Evolutionary conservation across 805 yeast species (phyloP).

Genomic region (Monosporozyma yasuniensis): DNA sequence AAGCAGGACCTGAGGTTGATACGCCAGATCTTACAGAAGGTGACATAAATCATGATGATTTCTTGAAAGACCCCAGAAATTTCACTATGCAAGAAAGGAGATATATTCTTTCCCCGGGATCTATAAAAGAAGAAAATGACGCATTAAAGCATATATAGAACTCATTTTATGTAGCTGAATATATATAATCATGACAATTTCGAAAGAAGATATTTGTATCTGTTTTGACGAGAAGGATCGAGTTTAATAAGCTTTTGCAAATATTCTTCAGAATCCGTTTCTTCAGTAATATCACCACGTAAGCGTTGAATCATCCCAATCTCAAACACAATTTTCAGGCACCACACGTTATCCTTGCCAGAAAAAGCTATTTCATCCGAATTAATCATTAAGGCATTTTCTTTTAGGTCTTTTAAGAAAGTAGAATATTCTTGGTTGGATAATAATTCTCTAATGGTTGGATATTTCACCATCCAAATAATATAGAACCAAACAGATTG

Average conservation of each 20-base stretch:
- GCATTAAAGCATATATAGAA: background rate
- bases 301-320: slow-evolving; percentile 31
- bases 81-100: slow-evolving; percentile 38
- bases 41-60: slow-evolving; percentile 37
- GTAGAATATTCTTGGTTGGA: slow-evolving; percentile 26
- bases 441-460: slow-evolving; percentile 22
- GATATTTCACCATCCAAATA: slow-evolving; percentile 57
- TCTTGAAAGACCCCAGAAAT: slow-evolving; percentile 33
- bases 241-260: slow-evolving; percentile 39
- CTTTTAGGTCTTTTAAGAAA: slow-evolving; percentile 39
- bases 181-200: background rate
- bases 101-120: slow-evolving; percentile 35
- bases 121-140: slow-evolving; percentile 14
- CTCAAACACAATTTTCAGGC: slow-evolving; percentile 52
- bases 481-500: slow-evolving; percentile 88
- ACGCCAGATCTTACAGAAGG: slow-evolving; percentile 23
- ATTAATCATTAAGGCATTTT: slow-evolving; percentile 51
- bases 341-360: slow-evolving; percentile 62
- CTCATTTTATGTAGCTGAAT: background rate
- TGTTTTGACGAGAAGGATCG: slow-evolving; percentile 58
- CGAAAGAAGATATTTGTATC: slow-evolving; percentile 40
- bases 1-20: slow-evolving; percentile 32
- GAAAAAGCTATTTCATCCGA: slow-evolving; percentile 64
- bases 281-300: slow-evolving; percentile 28
- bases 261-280: slow-evolving; percentile 15